These are phyloP conservation scores for Paecilomyces fulvus DNA, from an alignment of 2,329 filamentous ascomycete genomes.

Conservation along the genomic window DNA sequence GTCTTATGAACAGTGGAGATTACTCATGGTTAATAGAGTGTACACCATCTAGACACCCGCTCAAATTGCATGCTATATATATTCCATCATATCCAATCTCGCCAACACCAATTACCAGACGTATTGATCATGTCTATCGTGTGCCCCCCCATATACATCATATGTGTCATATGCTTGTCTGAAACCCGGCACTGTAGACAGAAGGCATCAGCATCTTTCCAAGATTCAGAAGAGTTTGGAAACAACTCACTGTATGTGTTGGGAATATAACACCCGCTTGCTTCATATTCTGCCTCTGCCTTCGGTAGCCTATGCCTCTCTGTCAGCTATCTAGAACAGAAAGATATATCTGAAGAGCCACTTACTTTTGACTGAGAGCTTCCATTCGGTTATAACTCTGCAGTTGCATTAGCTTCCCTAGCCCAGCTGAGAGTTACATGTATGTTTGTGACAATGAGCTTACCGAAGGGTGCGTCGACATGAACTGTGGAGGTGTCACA, in stretches of 20 bases:
- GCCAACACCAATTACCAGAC: neutral
- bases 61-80: neutral
- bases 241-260: slow-evolving; percentile 19
- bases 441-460: neutral
- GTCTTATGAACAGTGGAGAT: neutral
- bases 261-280: slow-evolving; percentile 29
- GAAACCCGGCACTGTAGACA: slow-evolving; percentile 13
- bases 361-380: slow-evolving; percentile 45
- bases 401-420: slow-evolving; percentile 3
- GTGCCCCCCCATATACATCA: neutral
- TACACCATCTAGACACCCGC: neutral
- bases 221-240: neutral
- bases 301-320: slow-evolving; percentile 25
- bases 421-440: neutral
- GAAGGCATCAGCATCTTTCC: slow-evolving; percentile 6
- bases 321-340: slow-evolving; percentile 8
- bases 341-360: neutral
- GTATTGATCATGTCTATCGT: neutral
- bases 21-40: neutral
- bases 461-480: slow-evolving; percentile 53
- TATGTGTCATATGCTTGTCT: slow-evolving; percentile 8
- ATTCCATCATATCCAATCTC: neutral
- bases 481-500: slow-evolving; percentile 44
- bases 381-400: slow-evolving; percentile 46
- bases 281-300: slow-evolving; percentile 30